Evolutionary conservation across 2,329 filamentous ascomycete species (phyloP).

Genomic region (Dothistroma pini): DNA sequence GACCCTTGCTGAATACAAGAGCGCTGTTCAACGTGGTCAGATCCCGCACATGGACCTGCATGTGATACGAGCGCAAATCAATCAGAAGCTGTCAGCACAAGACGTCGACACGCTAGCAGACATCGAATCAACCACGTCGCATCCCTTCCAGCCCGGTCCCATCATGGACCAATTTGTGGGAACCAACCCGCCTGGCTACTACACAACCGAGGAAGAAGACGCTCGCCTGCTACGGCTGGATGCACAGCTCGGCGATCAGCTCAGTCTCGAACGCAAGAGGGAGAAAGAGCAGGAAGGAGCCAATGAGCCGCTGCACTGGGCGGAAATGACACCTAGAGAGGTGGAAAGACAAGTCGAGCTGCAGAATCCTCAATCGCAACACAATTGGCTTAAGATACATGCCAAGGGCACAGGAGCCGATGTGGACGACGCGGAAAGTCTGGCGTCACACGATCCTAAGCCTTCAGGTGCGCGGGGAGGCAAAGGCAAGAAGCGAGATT

Average conservation of each 20-base stretch:
- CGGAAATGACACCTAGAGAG: conserved; percentile 43
- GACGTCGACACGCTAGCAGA: conserved; percentile 32
- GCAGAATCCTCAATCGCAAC: conserved; percentile 83
- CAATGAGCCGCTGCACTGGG: conserved; percentile 31
- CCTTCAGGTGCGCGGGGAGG: conserved; percentile 39
- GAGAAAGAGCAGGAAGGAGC: conserved; percentile 17
- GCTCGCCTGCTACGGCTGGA: conserved; percentile 69
- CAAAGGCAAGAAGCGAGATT: conserved; percentile 24
- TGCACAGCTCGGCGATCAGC: conserved; percentile 45
- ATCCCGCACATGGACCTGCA: conserved; percentile 32
- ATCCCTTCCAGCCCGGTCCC: conserved; percentile 30
- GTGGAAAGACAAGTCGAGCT: conserved; percentile 52
- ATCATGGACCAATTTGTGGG: conserved; percentile 29
- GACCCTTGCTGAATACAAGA: conserved; percentile 34
- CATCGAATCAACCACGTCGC: conserved; percentile 42
- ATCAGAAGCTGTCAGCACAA: conserved; percentile 31
- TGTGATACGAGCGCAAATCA: conserved; percentile 32
- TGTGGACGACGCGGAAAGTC: conserved; percentile 62
- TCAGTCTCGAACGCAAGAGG: conserved; percentile 37
- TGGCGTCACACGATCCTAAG: conserved; percentile 79
- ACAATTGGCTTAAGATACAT: conserved; percentile 72
- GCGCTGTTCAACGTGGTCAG: conserved; percentile 33
- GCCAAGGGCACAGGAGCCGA: conserved; percentile 23
- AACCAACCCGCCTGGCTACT: conserved; percentile 59
- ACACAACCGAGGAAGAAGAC: conserved; percentile 67